Base-by-base conservation (phyloP, 371 early-diverging fungal genomes). In the Rhizopus sp. region DNA sequence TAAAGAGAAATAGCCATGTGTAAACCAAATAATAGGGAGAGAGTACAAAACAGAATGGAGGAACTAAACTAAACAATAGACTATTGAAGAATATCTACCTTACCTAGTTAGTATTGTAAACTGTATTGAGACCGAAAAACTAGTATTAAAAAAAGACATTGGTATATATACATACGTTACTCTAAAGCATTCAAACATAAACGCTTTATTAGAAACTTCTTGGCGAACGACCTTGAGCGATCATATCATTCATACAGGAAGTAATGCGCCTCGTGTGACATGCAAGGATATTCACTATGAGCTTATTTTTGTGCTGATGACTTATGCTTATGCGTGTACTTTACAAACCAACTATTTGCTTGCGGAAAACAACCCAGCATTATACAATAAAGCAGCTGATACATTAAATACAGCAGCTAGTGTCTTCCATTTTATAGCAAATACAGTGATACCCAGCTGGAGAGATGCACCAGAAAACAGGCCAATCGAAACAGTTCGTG, bases 1-100 rank as follows among this genome's bases (percentile, higher is more conserved):
- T 78, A 66, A 23, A 23, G 23, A 23, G 23, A 23, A 23, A 23
- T 23, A 23, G 23, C 2, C 23, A 23, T 23, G 23, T 23, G 23
- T 23, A 23, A 55, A 59, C 51, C 31, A 3, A 46, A 41, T 41
- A n/a, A n/a, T 41, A n/a, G 15, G 10, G 15, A n/a, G 15, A 41
- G 6, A 41, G 15, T 2, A 41, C 10, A 41, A n/a, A 41, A 10
- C 3, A 8, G 3, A 41, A 41, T 6, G 23, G 23, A 23, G 2
- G 23, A 23, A 2, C 23, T 23, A 23, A 54, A 17, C 30, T 57
- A 12, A 45, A 32, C 31, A 39, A 10, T 69, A 86, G 87, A 77
- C 80, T 1, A 64, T 83, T 12, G 85, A 83, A 63, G 87, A 86
- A 45, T 86, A 86, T 64, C 60, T 86, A 17, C 87, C 87, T 7